Base-by-base conservation (phyloP, 768 basidiomycete species). In the Russula dissimulans region DNA sequence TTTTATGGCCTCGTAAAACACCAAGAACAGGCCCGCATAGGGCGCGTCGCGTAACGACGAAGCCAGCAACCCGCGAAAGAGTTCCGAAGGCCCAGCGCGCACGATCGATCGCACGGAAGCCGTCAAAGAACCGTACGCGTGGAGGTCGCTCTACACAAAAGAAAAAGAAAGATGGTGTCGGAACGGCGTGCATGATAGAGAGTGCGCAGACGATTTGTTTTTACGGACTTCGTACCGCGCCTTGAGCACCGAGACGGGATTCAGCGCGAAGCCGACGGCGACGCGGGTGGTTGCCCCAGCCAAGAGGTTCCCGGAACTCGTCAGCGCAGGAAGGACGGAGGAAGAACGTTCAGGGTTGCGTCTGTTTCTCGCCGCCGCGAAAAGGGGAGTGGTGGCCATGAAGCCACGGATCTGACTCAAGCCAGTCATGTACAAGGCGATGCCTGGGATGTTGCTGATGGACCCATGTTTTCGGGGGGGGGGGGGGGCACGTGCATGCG, bases 31-130 rank as follows among this genome's bases (percentile, higher is more conserved):
- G 3, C 94, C 95, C 1, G 95, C 92, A 67, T 95, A 93, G 0
- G 95, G 95, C 12, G 93, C 95, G 71, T 97, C 95, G 49, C 95
- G 82, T n/a, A 94, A 77, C 1, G 93, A 89, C 1, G 92, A 91
- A 1, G 93, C 90, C 26, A 87, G 67, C 68, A 93, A 87, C 0
- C 95, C 95, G 49, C 90, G 86, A 68, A 94, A 82, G 32, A 95
- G 76, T 64, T 91, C 92, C 26, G 83, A 80, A 4, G 89, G 83
- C 3, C 94, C 92, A 68, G 79, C 78, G n/a, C 82, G 84, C 3
- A 76, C 71, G 41, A 91, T 79, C 9, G 83, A 78, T 5, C 74
- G 47, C 41, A 91, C 70, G 0, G 86, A 89, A 41, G 78, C 75
- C 5, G 76, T 68, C 42, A 93, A 69, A 63, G 80, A 84, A 52